These are phyloP conservation scores for Pleurotus ostreatus DNA, from an alignment of 768 basidiomycete genomes.

Conservation along the genomic window DNA sequence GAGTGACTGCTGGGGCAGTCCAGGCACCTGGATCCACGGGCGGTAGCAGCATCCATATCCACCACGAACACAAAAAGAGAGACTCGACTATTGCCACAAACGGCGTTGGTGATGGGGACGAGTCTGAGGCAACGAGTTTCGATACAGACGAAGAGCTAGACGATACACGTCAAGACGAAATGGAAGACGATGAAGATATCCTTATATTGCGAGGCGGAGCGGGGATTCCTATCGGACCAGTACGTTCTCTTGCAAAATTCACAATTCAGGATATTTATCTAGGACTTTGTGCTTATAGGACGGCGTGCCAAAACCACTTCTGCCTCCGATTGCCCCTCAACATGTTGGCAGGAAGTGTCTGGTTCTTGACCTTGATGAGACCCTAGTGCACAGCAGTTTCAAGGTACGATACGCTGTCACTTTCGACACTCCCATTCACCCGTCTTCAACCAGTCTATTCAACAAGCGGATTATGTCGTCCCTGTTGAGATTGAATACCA, in stretches of 20 bases:
- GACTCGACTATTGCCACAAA: slow-evolving; percentile 32
- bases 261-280: no score
- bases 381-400: slow-evolving; percentile 95
- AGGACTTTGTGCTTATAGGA: slow-evolving; percentile 45
- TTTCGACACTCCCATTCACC: background rate
- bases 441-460: slow-evolving; percentile 64
- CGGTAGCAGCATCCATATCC: slow-evolving; percentile 19
- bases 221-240: slow-evolving; percentile 77
- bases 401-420: slow-evolving; percentile 54
- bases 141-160: slow-evolving; percentile 51
- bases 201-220: slow-evolving; percentile 74
- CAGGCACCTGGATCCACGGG: slow-evolving; percentile 86
- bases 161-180: slow-evolving; percentile 40
- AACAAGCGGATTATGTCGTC: slow-evolving; percentile 95
- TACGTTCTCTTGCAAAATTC: slow-evolving; percentile 29
- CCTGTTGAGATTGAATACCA: slow-evolving; percentile 99
- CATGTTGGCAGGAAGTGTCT: slow-evolving; percentile 92
- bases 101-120: slow-evolving; percentile 37
- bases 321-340: slow-evolving; percentile 77
- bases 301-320: slow-evolving; percentile 79
- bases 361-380: slow-evolving; percentile 96
- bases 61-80: slow-evolving; percentile 15
- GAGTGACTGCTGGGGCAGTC: slow-evolving; percentile 87
- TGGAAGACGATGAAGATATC: slow-evolving; percentile 74
- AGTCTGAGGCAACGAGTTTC: slow-evolving; percentile 46